Base-by-base conservation (phyloP, 768 basidiomycete species). In the Mycena sanguinolenta region DNA sequence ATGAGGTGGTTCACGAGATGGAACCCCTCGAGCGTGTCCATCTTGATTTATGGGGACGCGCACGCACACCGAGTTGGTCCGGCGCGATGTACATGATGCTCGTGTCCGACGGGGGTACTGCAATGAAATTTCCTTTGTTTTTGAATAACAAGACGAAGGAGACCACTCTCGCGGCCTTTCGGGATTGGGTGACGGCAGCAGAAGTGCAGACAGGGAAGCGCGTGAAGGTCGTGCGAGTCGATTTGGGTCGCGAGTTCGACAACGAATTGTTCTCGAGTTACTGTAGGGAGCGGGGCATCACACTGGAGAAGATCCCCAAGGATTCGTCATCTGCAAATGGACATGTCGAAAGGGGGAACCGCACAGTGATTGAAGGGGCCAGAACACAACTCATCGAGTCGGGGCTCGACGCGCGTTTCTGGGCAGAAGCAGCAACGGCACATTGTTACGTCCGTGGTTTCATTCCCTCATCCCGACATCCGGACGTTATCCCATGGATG, bases 31-130 rank as follows among this genome's bases (percentile, higher is more conserved):
- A 76, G 19, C 50, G 73, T 0, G 71, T 76, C 0, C 74, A 79
- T 34, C 70, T 74, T 23, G 76, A 82, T 55, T 38, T 82, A 1
- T 81, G 73, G 75, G 77, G 77, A 25, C 76, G 70, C 7, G 63
- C 75, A 0, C 44, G 72, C 0, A 67, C 73, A 1, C 60, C 38
- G n/a, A 78, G 72, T 1, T 55, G 66, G 0, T 71, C 75, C n/a
- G 6, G 76, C 0, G 62, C 66, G 0, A 21, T 38, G n/a, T 52
- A 52, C 12, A 52, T 28, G 50, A 28, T 52, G 50, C 50, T 44
- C 4, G 27, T 28, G 25, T 52, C 50, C 25, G 27, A 52, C 17
- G 46, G 50, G 8, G 50, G 50, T 5, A 52, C 50, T 5, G 23
- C 50, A 5, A 27, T 28, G 46, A 49, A 49, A 13, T 49, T 49